Evolutionary conservation across 1,284 basidiomycete genomes (phyloP).

Genomic region (Cerioporus squamosus): DNA sequence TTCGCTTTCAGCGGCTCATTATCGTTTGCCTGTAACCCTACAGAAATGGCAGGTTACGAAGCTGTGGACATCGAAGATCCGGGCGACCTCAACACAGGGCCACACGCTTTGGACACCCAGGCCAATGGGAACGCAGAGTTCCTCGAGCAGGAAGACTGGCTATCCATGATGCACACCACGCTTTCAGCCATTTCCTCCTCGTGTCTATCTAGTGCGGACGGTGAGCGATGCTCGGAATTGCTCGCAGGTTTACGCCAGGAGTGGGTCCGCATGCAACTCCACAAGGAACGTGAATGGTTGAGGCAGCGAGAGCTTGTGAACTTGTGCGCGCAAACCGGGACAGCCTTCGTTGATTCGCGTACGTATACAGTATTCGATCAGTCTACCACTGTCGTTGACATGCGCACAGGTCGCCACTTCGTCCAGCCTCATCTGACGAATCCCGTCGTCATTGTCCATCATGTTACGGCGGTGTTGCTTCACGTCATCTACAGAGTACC

Average conservation of each 20-base stretch:
- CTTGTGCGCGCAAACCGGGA: neutral
- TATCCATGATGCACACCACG: neutral
- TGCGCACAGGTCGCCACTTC: constrained; percentile 3
- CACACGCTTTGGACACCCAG: neutral
- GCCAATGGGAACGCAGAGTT: neutral
- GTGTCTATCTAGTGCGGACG: neutral
- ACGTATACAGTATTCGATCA: neutral
- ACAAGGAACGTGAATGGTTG: constrained; percentile 11
- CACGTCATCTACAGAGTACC: constrained; percentile 9
- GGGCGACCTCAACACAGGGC: neutral
- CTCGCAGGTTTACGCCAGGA: no score
- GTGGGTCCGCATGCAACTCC: neutral
- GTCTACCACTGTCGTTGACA: no score
- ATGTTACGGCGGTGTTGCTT: constrained; percentile 8
- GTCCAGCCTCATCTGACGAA: neutral
- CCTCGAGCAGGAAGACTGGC: constrained; percentile 5
- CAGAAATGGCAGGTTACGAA: neutral
- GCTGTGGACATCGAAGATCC: neutral
- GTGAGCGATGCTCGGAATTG: no score
- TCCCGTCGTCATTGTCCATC: neutral
- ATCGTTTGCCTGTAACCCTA: neutral
- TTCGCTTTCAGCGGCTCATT: neutral
- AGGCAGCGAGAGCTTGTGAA: neutral
- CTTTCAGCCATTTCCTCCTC: no score
- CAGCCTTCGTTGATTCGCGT: neutral